Base-by-base conservation (phyloP, 768 basidiomycete genomes). In the Coprinellus micaceus region DNA sequence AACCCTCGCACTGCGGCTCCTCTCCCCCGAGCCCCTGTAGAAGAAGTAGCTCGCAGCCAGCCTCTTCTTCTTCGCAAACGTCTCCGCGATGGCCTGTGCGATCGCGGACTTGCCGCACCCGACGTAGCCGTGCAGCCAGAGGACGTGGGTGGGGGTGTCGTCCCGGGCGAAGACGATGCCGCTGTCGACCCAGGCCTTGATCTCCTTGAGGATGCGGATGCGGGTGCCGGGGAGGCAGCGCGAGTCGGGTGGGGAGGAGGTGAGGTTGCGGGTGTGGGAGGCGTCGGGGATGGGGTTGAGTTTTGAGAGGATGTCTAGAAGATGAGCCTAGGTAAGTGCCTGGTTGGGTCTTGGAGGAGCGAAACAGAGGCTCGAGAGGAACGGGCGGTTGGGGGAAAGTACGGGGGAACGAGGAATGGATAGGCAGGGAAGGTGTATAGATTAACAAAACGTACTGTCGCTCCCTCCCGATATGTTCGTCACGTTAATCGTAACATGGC, bases 31-130 rank as follows among this genome's bases (percentile, higher is more conserved):
- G 1, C 19, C 36, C 24, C 58, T 28, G 25, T 41, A 60, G 37
- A 60, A 64, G 46, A 61, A 64, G 52, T 62, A 62, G 22, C 52
- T 54, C n/a, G 52, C 61, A 1, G 41, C 58, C 13, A 60, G 45
- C 15, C n/a, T 15, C 4, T 41, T 46, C 10, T 4, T 15, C 19
- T 51, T 37, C 4, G 39, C 11, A n/a, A 44, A 59, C 12, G 37
- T 17, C 9, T 59, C 61, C 12, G 58, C 59, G 12, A 64, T 54
- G 2, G 51, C 47, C 30, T 61, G 60, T 5, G 58, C 53, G 13
- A 64, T 58, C 9, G 60, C 60, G 2, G 61, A 61, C 51, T 65
- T 65, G 9, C 64, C 64, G n/a, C 56, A 54, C 21, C 64, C 64
- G 13, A 57, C 64, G 2, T 61, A 56, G 6, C 64, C 64, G 24